Evolutionary conservation across 768 basidiomycete species (phyloP).

Genomic region (Russula ochroleuca): DNA sequence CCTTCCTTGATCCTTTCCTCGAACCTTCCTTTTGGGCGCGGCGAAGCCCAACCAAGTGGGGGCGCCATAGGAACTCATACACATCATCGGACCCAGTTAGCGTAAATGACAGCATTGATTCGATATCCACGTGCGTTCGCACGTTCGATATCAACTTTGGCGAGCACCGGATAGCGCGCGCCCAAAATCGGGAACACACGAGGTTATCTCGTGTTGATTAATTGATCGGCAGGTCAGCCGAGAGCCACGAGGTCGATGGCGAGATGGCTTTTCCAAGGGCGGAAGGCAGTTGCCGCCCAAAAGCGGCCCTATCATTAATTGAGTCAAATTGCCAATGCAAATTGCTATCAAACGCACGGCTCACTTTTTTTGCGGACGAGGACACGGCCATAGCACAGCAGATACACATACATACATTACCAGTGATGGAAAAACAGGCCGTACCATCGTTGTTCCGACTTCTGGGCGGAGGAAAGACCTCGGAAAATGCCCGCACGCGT

Average conservation of each 20-base stretch:
- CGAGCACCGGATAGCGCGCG: not conserved
- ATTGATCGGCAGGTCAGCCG: not conserved
- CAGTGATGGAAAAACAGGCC: conserved; percentile 83
- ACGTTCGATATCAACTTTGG: not conserved
- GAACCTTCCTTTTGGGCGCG: not conserved
- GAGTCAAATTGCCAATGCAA: no score
- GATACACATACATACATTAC: conserved; percentile 51
- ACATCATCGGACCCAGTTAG: not conserved
- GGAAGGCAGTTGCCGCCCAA: no score
- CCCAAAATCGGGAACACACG: not conserved
- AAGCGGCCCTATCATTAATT: no score
- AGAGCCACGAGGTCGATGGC: no score
- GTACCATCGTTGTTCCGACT: conserved; percentile 81
- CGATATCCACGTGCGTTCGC: not conserved
- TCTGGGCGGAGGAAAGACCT: conserved; percentile 68
- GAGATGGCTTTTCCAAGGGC: no score
- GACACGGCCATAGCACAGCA: not conserved
- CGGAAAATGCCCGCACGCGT: conserved; percentile 33
- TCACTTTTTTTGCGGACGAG: no score
- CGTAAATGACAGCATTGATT: no score
- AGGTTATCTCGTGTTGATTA: not conserved
- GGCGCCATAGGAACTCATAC: not conserved
- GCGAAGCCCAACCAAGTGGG: not conserved
- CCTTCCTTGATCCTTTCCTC: no score
- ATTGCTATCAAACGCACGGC: no score